Conservation (phyloP, 257 asterid species). For the Paulownia fortunei region DNA sequence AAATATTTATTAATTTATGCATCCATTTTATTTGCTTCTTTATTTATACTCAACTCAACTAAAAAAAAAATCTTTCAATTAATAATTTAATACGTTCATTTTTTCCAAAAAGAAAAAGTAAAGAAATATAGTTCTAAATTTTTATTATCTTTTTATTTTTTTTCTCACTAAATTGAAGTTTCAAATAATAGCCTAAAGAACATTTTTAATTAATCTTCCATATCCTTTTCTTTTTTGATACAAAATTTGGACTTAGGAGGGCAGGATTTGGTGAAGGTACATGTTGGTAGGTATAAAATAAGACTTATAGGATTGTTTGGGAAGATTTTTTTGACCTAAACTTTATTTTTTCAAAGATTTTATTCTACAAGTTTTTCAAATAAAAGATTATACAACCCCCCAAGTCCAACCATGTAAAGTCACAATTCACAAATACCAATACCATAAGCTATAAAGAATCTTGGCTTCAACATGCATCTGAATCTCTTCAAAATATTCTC, state of each 20-base stretch:
- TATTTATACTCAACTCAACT: too few relatives aligned
- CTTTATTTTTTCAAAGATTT: constrained; percentile 16
- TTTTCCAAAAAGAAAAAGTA: too few relatives aligned
- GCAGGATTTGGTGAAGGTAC: constrained; percentile 25
- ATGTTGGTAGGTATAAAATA: neutral
- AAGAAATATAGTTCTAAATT: too few relatives aligned
- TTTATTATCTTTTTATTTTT: too few relatives aligned
- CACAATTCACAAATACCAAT: constrained; percentile 20
- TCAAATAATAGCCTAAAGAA: neutral
- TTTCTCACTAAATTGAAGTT: neutral
- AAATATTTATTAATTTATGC: too few relatives aligned
- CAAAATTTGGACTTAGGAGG: neutral
- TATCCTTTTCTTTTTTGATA: neutral
- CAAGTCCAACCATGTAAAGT: constrained; percentile 21
- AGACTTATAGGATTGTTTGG: neutral
- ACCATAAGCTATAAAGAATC: constrained; percentile 23
- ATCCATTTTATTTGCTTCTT: too few relatives aligned
- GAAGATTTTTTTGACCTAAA: constrained; percentile 10
- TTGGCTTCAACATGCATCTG: constrained; percentile 31
- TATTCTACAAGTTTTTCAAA: neutral
- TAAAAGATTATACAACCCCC: constrained; percentile 5
- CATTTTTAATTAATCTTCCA: too few relatives aligned
- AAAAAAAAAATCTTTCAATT: too few relatives aligned
- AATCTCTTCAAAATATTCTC: constrained; percentile 31
- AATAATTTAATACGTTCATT: too few relatives aligned